Evolutionary conservation across 108 stramenopile species (phyloP).

Genomic region (Seminavis robusta): DNA sequence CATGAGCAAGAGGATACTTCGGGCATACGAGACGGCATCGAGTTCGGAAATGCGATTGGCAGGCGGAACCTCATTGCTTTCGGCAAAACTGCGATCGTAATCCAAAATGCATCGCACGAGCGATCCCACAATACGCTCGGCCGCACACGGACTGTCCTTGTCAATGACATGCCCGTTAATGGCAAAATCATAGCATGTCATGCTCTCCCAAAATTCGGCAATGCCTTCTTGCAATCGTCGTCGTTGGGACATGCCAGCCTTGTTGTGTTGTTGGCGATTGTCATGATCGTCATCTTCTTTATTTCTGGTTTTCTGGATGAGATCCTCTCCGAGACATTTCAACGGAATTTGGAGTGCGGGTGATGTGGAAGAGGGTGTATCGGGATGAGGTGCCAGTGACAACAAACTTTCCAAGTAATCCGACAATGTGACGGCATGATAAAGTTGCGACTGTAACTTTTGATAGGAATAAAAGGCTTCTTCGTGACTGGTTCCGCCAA

Average conservation of each 20-base stretch:
- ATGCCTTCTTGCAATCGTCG: conserved; percentile 22
- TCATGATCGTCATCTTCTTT: conserved; percentile 2
- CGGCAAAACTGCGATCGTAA: conserved; percentile 37
- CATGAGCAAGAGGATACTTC: conserved; percentile 63
- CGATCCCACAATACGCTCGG: conserved; percentile 71
- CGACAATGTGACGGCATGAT: too few species aligned
- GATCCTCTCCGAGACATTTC: conserved; percentile 28
- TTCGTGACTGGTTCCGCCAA: too few species aligned
- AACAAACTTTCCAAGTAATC: too few species aligned
- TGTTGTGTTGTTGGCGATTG: neutral
- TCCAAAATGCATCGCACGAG: conserved; percentile 64
- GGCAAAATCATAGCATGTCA: conserved; percentile 52
- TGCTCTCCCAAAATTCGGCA: conserved; percentile 61
- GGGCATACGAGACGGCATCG: conserved; percentile 71
- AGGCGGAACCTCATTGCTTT: conserved; percentile 4
- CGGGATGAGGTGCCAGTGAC: too few species aligned
- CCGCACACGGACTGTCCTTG: conserved; percentile 52
- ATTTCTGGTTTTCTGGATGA: neutral
- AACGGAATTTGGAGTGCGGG: conserved; percentile 30
- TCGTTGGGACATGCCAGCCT: neutral
- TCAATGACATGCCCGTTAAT: conserved; percentile 65
- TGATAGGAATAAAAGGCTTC: too few species aligned
- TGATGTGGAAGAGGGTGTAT: too few species aligned
- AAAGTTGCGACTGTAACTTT: too few species aligned
- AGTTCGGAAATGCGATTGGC: conserved; percentile 57